These are phyloP conservation scores for Astragalus glycyphyllos DNA, from an alignment of 306 rosid species.

Conservation along the genomic window DNA sequence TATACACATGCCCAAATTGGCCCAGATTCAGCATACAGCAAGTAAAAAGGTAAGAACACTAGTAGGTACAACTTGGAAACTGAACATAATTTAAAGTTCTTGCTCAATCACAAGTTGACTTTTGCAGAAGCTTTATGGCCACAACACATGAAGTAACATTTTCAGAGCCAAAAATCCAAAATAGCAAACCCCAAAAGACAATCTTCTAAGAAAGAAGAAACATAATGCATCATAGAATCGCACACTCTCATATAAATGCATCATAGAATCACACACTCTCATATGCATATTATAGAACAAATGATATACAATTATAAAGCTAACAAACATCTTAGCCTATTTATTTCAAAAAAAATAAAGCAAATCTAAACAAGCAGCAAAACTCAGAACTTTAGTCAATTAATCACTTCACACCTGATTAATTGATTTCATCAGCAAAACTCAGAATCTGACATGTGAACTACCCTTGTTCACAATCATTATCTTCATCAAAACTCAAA, in stretches of 20 bases:
- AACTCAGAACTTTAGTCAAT: no score
- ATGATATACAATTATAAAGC: constrained; percentile 15
- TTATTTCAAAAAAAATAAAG: constrained; percentile 23
- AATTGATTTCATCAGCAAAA: not conserved
- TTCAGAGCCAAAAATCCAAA: not conserved
- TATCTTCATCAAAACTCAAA: constrained; percentile 65
- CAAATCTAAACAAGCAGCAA: not conserved
- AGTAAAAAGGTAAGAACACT: no score
- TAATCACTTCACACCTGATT: not conserved
- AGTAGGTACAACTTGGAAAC: no score
- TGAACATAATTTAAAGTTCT: no score
- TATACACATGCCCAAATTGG: no score
- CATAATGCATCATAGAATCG: not conserved
- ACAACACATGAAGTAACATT: no score
- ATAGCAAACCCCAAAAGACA: not conserved
- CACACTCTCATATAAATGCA: not conserved
- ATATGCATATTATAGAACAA: not conserved
- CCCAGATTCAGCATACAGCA: no score
- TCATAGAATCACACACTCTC: no score
- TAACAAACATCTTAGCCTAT: not conserved
- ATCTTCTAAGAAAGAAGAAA: not conserved
- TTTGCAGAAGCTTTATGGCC: not conserved
- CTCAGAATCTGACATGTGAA: no score
- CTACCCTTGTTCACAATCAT: constrained; percentile 37
- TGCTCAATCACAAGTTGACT: not conserved